A percentile compares a stretch with the other conserved stretches of the same genome.
Evolutionary conservation across 257 asterid genomes (phyloP).

Genomic region (Prunella vulgaris): DNA sequence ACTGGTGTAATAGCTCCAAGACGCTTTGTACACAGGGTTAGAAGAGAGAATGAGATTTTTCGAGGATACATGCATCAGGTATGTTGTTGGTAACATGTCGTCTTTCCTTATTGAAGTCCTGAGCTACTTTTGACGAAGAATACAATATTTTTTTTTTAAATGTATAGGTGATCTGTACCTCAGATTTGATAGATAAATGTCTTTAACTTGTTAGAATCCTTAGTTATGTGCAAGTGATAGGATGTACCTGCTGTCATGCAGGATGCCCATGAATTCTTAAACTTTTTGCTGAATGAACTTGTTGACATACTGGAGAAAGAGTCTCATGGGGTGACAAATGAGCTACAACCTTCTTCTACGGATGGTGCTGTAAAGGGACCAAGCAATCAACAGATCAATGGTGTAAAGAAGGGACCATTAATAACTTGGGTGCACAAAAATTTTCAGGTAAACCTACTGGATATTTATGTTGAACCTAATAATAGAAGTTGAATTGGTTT

Average conservation of each 20-base stretch:
- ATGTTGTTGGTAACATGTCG: conserved; percentile 5
- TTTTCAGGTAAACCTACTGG: conserved; percentile 53
- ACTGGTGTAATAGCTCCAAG: conserved; percentile 80
- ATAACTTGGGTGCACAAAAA: conserved; percentile 81
- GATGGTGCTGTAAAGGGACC: conserved; percentile 35
- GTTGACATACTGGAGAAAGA: conserved; percentile 81
- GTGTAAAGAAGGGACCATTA: conserved; percentile 52
- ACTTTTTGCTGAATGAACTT: conserved; percentile 70
- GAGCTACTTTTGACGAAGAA: neutral
- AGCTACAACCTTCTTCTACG: neutral
- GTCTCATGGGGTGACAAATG: conserved; percentile 38
- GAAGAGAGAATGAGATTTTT: conserved; percentile 61
- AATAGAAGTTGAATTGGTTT: neutral
- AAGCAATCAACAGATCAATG: conserved; percentile 36
- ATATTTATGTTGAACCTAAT: neutral
- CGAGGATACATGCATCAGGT: conserved; percentile 86
- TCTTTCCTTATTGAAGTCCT: neutral
- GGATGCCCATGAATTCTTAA: conserved; percentile 92
- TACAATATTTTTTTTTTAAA: neutral
- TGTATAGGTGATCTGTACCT: neutral
- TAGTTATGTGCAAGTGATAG: neutral
- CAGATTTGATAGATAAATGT: neutral
- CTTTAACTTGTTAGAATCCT: neutral
- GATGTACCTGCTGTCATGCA: conserved; percentile 24
- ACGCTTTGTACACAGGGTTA: conserved; percentile 65